Evolutionary conservation across 305 asterid genomes (phyloP).

Genomic region (Fraxinus latifolia): DNA sequence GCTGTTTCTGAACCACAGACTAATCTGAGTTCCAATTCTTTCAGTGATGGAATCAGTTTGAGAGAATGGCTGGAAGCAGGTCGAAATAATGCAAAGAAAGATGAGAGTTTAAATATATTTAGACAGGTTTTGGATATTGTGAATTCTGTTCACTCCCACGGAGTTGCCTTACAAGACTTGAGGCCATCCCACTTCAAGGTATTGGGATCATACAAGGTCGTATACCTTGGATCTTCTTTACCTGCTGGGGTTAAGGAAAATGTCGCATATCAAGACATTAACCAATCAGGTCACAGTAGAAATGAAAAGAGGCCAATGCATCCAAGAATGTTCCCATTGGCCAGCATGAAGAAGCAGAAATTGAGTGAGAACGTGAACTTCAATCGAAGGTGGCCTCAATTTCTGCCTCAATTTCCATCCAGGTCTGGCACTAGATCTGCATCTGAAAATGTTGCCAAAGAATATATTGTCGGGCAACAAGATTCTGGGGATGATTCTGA

Average conservation of each 20-base stretch:
- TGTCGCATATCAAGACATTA: conserved; percentile 35
- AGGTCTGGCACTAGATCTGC: conserved; percentile 43
- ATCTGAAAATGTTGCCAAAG: conserved; percentile 28
- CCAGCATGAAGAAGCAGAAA: conserved; percentile 54
- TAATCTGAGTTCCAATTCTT: conserved; percentile 28
- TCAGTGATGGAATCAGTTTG: conserved; percentile 50
- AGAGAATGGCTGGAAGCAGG: conserved; percentile 76
- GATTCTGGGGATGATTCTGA: conserved; percentile 34
- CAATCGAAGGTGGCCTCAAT: conserved; percentile 61
- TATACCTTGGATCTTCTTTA: conserved; percentile 58
- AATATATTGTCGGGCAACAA: conserved; percentile 23
- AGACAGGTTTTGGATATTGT: conserved; percentile 74
- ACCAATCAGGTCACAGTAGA: conserved; percentile 30
- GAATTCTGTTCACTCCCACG: conserved; percentile 67
- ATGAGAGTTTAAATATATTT: conserved; percentile 64
- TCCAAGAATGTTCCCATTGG: conserved; percentile 32
- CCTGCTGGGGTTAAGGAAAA: conserved; percentile 29
- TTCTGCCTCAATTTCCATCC: conserved; percentile 27
- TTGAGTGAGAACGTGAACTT: conserved; percentile 38
- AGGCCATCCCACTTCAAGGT: conserved; percentile 77
- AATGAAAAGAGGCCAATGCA: conserved; percentile 47
- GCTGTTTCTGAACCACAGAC: conserved; percentile 17
- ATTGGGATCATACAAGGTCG: conserved; percentile 50
- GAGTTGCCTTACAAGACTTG: conserved; percentile 57
- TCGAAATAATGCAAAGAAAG: conserved; percentile 52